Percentiles rank a stretch among this genome's conserved stretches.
Conservation (phyloP, 768 basidiomycete species). For the Xerocomellus intermedius region DNA sequence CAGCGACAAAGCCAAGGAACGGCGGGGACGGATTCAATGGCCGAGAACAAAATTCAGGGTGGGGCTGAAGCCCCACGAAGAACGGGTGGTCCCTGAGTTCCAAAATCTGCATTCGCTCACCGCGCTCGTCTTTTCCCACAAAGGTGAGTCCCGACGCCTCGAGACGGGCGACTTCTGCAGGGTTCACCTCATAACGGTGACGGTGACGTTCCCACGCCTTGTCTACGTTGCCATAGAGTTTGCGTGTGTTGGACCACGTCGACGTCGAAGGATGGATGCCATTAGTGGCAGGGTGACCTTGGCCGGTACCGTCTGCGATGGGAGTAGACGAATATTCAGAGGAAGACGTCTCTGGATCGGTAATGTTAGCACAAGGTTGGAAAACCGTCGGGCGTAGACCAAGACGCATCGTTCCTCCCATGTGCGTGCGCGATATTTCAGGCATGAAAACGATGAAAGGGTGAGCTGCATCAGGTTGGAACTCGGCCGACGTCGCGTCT, state of each 20-base stretch:
- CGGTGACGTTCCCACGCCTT: slow-evolving; percentile 96
- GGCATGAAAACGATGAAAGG: slow-evolving; percentile 97
- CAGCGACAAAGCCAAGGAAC: slow-evolving; percentile 94
- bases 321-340: slow-evolving; percentile 9
- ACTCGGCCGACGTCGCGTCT: slow-evolving; percentile 89
- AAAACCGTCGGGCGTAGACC: slow-evolving; percentile 96
- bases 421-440: slow-evolving; percentile 95
- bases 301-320: background rate
- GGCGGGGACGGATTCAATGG: slow-evolving; percentile 97
- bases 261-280: slow-evolving; percentile 42
- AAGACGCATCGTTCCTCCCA: slow-evolving; percentile 99
- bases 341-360: slow-evolving; percentile 13
- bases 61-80: slow-evolving; percentile 92
- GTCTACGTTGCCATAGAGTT: slow-evolving; percentile 77
- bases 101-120: slow-evolving; percentile 95
- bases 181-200: slow-evolving; percentile 96
- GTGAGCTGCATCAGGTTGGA: slow-evolving; percentile 56
- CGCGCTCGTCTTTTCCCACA: slow-evolving; percentile 89
- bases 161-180: slow-evolving; percentile 72
- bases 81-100: slow-evolving; percentile 91
- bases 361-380: slow-evolving; percentile 39
- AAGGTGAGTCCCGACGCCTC: slow-evolving; percentile 72
- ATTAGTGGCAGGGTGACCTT: slow-evolving; percentile 1
- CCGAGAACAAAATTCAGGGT: slow-evolving; percentile 98
- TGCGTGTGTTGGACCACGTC: slow-evolving; percentile 67